Conservation (phyloP, 78 protist species). For the Bodo saltans region DNA sequence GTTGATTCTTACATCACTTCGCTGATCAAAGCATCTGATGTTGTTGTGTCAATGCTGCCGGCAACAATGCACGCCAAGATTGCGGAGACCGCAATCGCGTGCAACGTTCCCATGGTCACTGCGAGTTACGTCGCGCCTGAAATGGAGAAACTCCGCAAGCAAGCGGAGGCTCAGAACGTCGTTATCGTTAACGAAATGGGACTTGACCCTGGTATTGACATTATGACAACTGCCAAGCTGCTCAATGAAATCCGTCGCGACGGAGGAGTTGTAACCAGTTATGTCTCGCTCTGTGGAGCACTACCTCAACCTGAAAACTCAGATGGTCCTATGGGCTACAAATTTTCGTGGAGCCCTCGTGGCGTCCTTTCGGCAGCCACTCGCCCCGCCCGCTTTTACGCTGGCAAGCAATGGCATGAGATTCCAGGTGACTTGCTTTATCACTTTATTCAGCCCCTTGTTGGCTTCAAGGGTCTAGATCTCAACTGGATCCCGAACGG, state of each 20-base stretch:
- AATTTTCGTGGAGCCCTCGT: conserved; percentile 78
- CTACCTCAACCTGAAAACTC: conserved; percentile 78
- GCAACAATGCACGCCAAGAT: conserved; percentile 44
- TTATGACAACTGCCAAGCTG: conserved; percentile 27
- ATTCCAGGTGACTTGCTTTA: neutral
- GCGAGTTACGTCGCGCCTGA: conserved; percentile 57
- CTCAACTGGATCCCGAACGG: conserved; percentile 38
- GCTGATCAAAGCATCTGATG: conserved; percentile 17
- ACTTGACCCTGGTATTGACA: conserved; percentile 61
- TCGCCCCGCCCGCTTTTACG: conserved; percentile 24
- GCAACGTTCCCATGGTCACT: conserved; percentile 41
- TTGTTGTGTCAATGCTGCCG: conserved; percentile 61
- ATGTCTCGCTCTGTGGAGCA: conserved; percentile 67
- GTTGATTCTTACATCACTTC: neutral
- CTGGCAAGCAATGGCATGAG: neutral
- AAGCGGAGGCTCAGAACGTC: neutral
- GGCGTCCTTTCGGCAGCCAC: conserved; percentile 61
- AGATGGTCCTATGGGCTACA: conserved; percentile 67
- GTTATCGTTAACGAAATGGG: conserved; percentile 47
- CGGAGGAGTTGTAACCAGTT: conserved; percentile 35
- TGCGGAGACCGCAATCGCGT: conserved; percentile 46
- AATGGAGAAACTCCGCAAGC: conserved; percentile 19
- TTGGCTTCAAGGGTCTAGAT: conserved; percentile 4
- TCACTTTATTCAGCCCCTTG: neutral
- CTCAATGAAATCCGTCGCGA: neutral